phyloP scores from a whole-genome alignment of 2,329 filamentous ascomycete genomes.

The Calonectria pauciramosa region DNA sequence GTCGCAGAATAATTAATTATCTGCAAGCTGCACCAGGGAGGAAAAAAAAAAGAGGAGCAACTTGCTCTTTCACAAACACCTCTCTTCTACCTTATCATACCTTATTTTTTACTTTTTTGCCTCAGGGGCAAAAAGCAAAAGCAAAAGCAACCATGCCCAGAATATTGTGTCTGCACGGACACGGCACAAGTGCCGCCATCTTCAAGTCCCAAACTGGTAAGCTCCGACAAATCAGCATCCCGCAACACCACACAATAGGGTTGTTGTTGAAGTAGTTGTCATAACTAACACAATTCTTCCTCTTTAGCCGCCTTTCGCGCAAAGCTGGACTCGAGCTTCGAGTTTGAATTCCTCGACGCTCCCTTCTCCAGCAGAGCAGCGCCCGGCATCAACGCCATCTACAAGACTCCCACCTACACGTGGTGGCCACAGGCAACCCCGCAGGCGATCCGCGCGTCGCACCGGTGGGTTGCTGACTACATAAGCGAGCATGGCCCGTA shows the following conservation, averaged over 20 bases:
- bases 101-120: neutral
- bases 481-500: slow-evolving; percentile 5
- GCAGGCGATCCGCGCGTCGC: slow-evolving; percentile 10
- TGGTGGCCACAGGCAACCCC: slow-evolving; percentile 17
- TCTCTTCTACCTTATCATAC: neutral
- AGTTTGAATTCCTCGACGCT: slow-evolving; percentile 17
- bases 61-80: neutral
- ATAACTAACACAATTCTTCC: neutral
- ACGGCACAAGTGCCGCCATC: slow-evolving; percentile 17
- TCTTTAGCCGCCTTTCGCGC: slow-evolving; percentile 1
- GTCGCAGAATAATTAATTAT: slow-evolving; percentile 10
- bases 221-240: neutral
- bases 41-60: neutral
- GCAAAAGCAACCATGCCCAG: slow-evolving; percentile 13
- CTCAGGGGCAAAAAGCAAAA: neutral
- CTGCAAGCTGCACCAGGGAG: neutral
- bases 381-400: slow-evolving; percentile 17
- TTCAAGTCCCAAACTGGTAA: slow-evolving; percentile 21
- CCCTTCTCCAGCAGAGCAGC: slow-evolving; percentile 3
- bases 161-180: slow-evolving; percentile 22
- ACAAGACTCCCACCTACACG: slow-evolving; percentile 15
- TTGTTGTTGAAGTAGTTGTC: too few species aligned
- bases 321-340: slow-evolving; percentile 12
- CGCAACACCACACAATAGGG: too few species aligned
- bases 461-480: slow-evolving; percentile 15